A percentile compares a stretch with the other conserved stretches of the same genome.
Conservation (phyloP, 2,329 filamentous ascomycete genomes). For the Microsporum ferrugineum region DNA sequence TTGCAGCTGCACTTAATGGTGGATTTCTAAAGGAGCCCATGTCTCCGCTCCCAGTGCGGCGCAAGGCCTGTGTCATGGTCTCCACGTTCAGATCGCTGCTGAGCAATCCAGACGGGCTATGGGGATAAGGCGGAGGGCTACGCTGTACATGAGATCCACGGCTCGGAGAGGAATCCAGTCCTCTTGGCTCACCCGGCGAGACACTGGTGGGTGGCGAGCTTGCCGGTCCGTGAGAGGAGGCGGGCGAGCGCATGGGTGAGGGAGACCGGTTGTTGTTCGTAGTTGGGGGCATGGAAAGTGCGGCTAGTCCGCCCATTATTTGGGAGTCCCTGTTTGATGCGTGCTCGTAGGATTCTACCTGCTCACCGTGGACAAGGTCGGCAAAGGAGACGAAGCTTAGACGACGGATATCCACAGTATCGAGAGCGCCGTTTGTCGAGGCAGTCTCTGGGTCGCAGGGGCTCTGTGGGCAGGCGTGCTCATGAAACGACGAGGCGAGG, state of each 20-base stretch:
- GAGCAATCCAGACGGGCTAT: constrained; percentile 40
- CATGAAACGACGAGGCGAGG: constrained; percentile 28
- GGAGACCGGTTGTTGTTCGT: constrained; percentile 39
- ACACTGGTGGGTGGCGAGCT: constrained; percentile 34
- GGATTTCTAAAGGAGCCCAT: constrained; percentile 39
- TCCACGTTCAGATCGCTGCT: constrained; percentile 72
- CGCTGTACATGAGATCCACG: constrained; percentile 46
- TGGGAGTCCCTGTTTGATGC: constrained; percentile 55
- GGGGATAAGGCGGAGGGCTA: constrained; percentile 48
- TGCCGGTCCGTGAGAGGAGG: constrained; percentile 39
- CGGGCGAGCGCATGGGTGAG: constrained; percentile 10
- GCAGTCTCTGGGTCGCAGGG: constrained; percentile 46
- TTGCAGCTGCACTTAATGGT: constrained; percentile 23
- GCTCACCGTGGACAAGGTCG: constrained; percentile 72
- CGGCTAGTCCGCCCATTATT: constrained; percentile 56
- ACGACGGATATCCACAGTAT: constrained; percentile 65
- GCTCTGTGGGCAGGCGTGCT: constrained; percentile 47
- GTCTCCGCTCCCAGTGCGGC: constrained; percentile 75
- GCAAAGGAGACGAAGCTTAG: constrained; percentile 95
- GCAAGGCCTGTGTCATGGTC: constrained; percentile 82
- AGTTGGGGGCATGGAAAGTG: constrained; percentile 9
- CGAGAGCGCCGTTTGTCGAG: constrained; percentile 66
- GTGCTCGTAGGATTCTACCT: constrained; percentile 35
- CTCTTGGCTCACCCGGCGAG: constrained; percentile 57
- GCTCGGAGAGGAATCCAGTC: constrained; percentile 57